Conservation (phyloP, 2,329 filamentous ascomycete genomes). For the Xylaria sp. region DNA sequence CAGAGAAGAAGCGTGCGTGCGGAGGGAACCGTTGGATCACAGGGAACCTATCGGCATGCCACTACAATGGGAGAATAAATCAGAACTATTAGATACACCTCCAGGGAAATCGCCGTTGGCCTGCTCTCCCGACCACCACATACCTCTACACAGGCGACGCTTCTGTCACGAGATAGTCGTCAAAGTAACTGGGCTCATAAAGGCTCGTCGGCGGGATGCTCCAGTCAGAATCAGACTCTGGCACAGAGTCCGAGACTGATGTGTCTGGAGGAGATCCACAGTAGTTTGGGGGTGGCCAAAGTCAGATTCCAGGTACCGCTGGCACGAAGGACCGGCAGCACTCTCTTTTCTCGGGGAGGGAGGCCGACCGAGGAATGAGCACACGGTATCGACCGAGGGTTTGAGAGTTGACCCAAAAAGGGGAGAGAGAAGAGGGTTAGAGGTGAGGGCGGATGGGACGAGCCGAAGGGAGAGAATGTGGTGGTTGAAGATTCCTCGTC, state of each 20-base stretch:
- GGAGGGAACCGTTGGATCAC: constrained; percentile 52
- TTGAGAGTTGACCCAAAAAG: constrained; percentile 33
- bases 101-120: background rate
- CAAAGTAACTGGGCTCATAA: constrained; percentile 50
- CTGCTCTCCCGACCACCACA: constrained; percentile 35
- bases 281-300: constrained; percentile 49
- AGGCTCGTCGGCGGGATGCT: constrained; percentile 49
- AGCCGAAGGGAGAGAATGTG: constrained; percentile 46
- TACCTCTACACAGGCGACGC: constrained; percentile 52
- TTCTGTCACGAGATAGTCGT: constrained; percentile 46
- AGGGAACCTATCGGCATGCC: constrained; percentile 56
- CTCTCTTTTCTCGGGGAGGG: constrained; percentile 42
- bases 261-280: constrained; percentile 48
- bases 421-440: constrained; percentile 19
- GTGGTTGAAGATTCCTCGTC: constrained; percentile 47
- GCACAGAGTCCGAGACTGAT: constrained; percentile 50
- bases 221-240: constrained; percentile 52
- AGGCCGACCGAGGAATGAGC: constrained; percentile 49
- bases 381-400: constrained; percentile 35
- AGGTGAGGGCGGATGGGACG: constrained; percentile 32
- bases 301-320: constrained; percentile 51
- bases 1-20: constrained; percentile 59
- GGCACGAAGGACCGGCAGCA: constrained; percentile 47
- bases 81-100: constrained; percentile 40
- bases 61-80: constrained; percentile 52